phyloP scores from a whole-genome alignment of 2,329 filamentous ascomycete species.

The Lecanosticta acicola region DNA sequence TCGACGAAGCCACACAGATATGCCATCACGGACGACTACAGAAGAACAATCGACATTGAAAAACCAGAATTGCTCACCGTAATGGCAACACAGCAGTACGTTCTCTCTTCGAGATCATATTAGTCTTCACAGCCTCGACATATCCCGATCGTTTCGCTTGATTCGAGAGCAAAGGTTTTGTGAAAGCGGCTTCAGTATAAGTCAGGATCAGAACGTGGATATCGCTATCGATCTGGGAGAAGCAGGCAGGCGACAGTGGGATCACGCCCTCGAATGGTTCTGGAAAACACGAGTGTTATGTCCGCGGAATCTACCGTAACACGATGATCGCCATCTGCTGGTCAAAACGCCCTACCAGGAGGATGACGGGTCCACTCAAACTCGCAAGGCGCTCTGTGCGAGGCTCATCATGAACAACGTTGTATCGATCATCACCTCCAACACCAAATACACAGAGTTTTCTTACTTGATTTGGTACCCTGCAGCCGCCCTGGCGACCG shows the following conservation, averaged over 20 bases:
- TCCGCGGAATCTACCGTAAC: conserved; percentile 37
- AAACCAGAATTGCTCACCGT: conserved; percentile 16
- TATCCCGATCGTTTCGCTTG: no score
- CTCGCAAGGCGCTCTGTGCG: conserved; percentile 22
- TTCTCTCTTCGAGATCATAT: conserved; percentile 22
- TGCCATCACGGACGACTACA: conserved; percentile 38
- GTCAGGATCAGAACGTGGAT: no score
- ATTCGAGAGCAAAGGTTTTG: no score
- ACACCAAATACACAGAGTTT: background rate
- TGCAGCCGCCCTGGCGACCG: conserved; percentile 6
- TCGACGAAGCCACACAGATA: conserved; percentile 6
- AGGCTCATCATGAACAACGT: conserved; percentile 33
- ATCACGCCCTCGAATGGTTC: no score
- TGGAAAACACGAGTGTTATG: conserved; percentile 22
- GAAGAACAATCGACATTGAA: conserved; percentile 17
- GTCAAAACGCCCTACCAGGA: conserved; percentile 7
- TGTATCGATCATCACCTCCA: conserved; percentile 15
- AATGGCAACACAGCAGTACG: conserved; percentile 36
- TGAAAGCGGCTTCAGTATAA: no score
- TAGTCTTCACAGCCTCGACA: conserved; percentile 3
- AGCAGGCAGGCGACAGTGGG: no score
- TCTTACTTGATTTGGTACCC: conserved; percentile 24
- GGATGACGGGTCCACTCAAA: background rate
- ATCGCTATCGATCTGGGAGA: no score
- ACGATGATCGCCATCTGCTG: conserved; percentile 37